Evolutionary conservation across 352 stramenopile genomes (phyloP), one percentile per base, ranked within the genome.

Genomic region (Phytophthora pseudosyringae): DNA sequence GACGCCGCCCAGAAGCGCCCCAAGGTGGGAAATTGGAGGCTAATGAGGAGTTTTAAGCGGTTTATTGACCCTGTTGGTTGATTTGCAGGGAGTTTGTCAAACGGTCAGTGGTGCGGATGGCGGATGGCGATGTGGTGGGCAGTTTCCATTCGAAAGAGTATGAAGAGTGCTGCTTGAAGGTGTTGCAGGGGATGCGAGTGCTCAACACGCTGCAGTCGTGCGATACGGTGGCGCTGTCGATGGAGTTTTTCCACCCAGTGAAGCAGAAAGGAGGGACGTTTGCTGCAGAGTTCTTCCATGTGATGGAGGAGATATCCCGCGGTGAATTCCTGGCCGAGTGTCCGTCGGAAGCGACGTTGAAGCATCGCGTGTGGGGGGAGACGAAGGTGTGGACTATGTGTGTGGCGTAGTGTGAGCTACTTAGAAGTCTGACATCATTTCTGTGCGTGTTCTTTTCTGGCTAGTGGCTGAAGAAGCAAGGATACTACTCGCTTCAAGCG

Each of bases 201-300:
- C 69, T 91, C 25, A 95, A 95, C 52, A 76, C 80, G 11, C 55
- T 74, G 35, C 74, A 87, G 33, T 92, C 82, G 15, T 95, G 87
- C 41, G 87, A 95, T 53, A 90, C 85, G 0, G 51, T 93, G 39
- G 66, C 69, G 33, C 61, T 88, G 11, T 80, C 73, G 13, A 74
- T 86, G 48, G 72, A 56, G 9, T 75, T 80, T 67, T 85, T 75
- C 47, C 40, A 51, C 13, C 26, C 21, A 0, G 13, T 40, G 7
- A 36, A 57, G 32, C 31, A 48, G 33, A 50, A 63, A 50, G 35
- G 29, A 45, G 38, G 15, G 16, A 28, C 33, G 1, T n/a, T 48
- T 35, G 48, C 46, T 48, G 25, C 16, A 5, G 46, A 64, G 3
- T 81, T 89, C 49, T 26, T 90, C 5, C 38, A 61, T 10, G 6